Conservation (phyloP, 1,284 basidiomycete genomes). For the Wallemia hederae region DNA sequence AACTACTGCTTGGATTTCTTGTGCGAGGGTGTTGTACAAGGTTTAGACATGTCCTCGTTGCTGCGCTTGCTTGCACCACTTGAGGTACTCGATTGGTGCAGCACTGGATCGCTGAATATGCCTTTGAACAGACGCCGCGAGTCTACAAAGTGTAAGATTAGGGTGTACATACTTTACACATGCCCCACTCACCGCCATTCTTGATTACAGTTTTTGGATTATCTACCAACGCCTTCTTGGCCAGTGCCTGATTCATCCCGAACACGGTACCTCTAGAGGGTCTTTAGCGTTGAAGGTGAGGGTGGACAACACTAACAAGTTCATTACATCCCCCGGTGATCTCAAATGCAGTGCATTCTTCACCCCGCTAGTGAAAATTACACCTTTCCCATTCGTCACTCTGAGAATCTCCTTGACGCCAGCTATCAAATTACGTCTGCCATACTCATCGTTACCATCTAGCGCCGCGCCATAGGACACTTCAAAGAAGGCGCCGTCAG, state of each 20-base stretch:
- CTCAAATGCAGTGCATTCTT: slow-evolving; percentile 28
- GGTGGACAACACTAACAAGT: slow-evolving; percentile 25
- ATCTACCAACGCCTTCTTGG: slow-evolving; percentile 30
- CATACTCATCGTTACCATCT: slow-evolving; percentile 23
- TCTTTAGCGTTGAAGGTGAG: neutral
- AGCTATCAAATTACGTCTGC: slow-evolving; percentile 55
- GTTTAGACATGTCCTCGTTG: neutral
- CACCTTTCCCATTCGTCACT: slow-evolving; percentile 41
- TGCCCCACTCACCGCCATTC: neutral
- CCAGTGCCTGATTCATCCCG: slow-evolving; percentile 32
- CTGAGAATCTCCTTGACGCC: slow-evolving; percentile 37
- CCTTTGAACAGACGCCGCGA: neutral
- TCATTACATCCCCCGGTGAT: slow-evolving; percentile 35
- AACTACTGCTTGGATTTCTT: no score
- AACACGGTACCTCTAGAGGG: slow-evolving; percentile 29
- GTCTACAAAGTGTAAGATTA: neutral
- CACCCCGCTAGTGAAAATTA: slow-evolving; percentile 36
- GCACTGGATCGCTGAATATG: neutral
- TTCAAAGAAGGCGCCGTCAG: slow-evolving; percentile 58
- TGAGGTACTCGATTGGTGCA: neutral
- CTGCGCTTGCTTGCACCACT: neutral
- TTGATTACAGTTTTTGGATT: slow-evolving; percentile 5
- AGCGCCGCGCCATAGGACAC: slow-evolving; percentile 43
- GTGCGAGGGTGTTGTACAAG: no score
- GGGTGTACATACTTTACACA: neutral